Base-by-base conservation (phyloP, 2,329 filamentous ascomycete genomes). In the Fusarium brevicatenulatum region DNA sequence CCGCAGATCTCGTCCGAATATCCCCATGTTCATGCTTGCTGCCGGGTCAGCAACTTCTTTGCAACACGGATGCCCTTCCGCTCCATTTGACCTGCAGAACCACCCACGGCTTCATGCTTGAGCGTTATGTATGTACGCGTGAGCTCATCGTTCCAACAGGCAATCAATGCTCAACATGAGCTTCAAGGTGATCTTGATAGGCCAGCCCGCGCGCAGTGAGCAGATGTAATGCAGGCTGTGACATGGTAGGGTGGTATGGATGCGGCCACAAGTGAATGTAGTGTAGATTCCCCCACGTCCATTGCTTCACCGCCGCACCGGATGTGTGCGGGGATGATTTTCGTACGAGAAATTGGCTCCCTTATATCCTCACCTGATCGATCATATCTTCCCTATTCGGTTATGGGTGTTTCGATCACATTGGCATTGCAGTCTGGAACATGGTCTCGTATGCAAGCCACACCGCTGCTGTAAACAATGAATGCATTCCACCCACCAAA, bases 191-290 rank as follows among this genome's bases (percentile, higher is more conserved):
- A 25, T 53, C 56, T 44, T 60, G 42, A 70, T 54, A 75, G 59
- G 59, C 30, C 63, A 67, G 47, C 58, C 66, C 67, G 59, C 60
- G 58, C 43, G 40, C 23, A 64, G 59, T 46, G 42, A 70, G 58
- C 44, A 63, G 56, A 72, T 37, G 19, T 39, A 65, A 65, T 77
- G 75, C 71, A 66, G 63, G 36, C 64, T 62, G 63, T 64, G 57
- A 63, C 69, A 64, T 52, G 68, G 44, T 46, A 62, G 34, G 59
- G 69, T 77, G 71, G 72, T 72, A 76, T 76, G 73, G 61, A 63
- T 75, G 63, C 66, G 63, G 70, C 55, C 68, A 55, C 49, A 34
- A 52, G 66, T 49, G 34, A 58, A 64, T 56, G 46, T 39, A 52
- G 39, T 44, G 44, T 43, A 63, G 47, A 66, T 39, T 50, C 55